Evolutionary conservation across 2,329 filamentous ascomycete genomes (phyloP).

Genomic region (Penicillium crustosum): DNA sequence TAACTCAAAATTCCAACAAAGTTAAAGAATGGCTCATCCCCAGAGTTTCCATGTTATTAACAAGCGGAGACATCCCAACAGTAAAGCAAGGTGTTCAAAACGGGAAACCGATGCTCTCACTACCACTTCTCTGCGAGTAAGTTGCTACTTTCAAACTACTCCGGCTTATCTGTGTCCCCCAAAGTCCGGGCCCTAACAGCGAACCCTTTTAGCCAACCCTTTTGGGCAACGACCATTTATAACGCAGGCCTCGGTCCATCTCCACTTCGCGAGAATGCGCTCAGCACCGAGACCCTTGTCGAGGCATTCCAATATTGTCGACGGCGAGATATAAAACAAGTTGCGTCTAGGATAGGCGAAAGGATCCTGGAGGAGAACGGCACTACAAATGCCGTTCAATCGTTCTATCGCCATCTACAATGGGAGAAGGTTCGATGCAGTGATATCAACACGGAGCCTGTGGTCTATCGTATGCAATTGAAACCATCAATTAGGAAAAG

Average conservation of each 20-base stretch:
- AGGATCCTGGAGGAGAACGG: background rate
- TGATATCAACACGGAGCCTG: background rate
- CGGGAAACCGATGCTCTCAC: constrained; percentile 4
- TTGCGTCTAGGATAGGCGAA: background rate
- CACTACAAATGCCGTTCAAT: background rate
- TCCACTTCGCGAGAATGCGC: background rate
- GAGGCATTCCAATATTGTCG: background rate
- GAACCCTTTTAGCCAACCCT: background rate
- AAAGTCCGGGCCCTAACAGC: background rate
- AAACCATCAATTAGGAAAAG: background rate
- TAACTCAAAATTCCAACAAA: background rate
- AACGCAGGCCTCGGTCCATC: background rate
- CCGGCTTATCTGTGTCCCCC: no score
- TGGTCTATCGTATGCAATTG: background rate
- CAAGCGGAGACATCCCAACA: background rate
- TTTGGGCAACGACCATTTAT: background rate
- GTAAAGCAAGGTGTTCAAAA: background rate
- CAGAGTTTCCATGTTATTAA: background rate
- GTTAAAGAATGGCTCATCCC: background rate
- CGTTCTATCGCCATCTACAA: constrained; percentile 5
- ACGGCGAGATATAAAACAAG: background rate
- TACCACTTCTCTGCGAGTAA: constrained; percentile 11
- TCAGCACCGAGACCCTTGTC: background rate
- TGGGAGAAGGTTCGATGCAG: constrained; percentile 1
- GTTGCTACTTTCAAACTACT: background rate